A percentile compares a stretch with the other conserved stretches of the same genome.
Evolutionary conservation across 805 yeast genomes (phyloP).

Genomic region (Sugiyamaella smithiae): DNA sequence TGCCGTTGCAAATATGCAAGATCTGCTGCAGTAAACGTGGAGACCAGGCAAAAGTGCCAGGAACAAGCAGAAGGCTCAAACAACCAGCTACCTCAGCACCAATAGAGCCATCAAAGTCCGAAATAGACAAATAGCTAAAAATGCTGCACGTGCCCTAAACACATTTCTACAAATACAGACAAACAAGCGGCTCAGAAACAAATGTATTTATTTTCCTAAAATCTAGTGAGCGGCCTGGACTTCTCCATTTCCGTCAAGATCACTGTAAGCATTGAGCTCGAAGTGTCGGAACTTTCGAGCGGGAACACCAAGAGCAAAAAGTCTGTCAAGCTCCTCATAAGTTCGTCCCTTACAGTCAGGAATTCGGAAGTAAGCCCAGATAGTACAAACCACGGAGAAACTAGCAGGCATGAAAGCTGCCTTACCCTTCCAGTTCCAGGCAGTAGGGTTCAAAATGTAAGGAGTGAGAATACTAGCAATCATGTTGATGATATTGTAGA

Average conservation of each 20-base stretch:
- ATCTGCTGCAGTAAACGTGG: no score
- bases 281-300: constrained; percentile 57
- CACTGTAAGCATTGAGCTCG: constrained; percentile 12
- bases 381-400: constrained; percentile 43
- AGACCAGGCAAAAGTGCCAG: no score
- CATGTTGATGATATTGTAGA: constrained; percentile 11
- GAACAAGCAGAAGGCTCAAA: no score
- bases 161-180: no score
- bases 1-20: no score
- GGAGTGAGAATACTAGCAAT: constrained; percentile 13
- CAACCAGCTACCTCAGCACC: no score
- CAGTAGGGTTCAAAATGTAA: constrained; percentile 17
- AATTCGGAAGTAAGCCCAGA: constrained; percentile 34
- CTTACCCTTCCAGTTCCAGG: constrained; percentile 19
- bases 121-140: no score
- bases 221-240: no score
- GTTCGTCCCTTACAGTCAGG: constrained; percentile 23
- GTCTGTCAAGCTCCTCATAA: constrained; percentile 38
- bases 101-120: no score
- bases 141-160: no score
- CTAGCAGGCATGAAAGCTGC: constrained; percentile 14
- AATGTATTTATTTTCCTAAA: no score
- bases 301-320: constrained; percentile 51
- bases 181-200: no score
- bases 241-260: constrained; percentile 1